Base-by-base conservation (phyloP, 257 asterid species). In the Lavandula angustifolia region DNA sequence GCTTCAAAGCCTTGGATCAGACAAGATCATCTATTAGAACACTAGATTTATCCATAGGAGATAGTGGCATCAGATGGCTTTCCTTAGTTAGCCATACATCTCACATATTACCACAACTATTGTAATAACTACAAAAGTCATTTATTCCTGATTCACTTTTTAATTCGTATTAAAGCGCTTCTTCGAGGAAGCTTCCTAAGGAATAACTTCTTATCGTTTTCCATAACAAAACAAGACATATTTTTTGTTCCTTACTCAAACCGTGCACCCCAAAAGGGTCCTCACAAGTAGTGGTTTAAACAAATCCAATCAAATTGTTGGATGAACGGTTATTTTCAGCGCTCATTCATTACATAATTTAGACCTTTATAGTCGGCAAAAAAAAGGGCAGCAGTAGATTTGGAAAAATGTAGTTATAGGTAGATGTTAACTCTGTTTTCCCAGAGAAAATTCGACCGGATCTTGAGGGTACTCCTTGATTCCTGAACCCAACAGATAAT, bases 401-500 rank as follows among this genome's bases (percentile, higher is more conserved):
- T n/a, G n/a, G n/a, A n/a, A n/a, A n/a, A n/a, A n/a, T n/a, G n/a
- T n/a, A n/a, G n/a, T n/a, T n/a, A n/a, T n/a, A n/a, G n/a, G n/a
- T n/a, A n/a, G n/a, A n/a, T 59, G 75, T 67, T 14, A 70, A 62
- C 62, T 85, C 86, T 44, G 77, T 60, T 73, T 71, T 64, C 46
- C 73, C 78, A 40, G 4, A 64, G 72, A 75, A 54, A 62, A 72
- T 22, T 66, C 71, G 80, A 74, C 77, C 66, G 47, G 76, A 37
- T 53, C 78, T 71, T 8, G 65, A 63, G 67, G 64, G 35, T 18
- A 74, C 66, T 59, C 85, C 84, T 57, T 64, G 86, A 52, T 67
- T 85, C 83, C 95, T 85, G 76, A 75, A 66, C 52, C 41, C 60
- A 73, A 64, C 67, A 73, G 56, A 63, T 12, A 18, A 49, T 43